phyloP scores from a whole-genome alignment of 225 moss, liverwort and hornwort species.

The Antitrichia curtipendula region DNA sequence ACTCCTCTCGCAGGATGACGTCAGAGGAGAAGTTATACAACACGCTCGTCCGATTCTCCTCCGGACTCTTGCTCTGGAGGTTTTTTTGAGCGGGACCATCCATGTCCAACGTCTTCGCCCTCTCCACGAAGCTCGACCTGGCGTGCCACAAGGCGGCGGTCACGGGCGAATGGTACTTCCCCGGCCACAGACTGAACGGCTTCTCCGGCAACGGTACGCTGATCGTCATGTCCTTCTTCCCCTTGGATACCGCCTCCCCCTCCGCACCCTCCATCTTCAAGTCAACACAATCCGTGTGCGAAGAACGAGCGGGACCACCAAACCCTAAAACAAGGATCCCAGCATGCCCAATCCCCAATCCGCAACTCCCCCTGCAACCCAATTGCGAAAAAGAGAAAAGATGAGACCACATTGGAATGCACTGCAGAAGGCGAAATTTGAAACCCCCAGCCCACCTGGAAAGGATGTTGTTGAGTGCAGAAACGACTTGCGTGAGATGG shows the following conservation, averaged over 20 bases:
- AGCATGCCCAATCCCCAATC: neutral
- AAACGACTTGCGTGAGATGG: neutral
- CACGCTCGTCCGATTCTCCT: constrained; percentile 78
- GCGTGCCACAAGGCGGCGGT: constrained; percentile 89
- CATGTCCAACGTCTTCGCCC: constrained; percentile 21
- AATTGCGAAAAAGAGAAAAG: neutral
- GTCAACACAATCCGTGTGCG: neutral
- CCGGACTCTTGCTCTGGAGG: constrained; percentile 43
- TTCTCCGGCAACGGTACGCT: constrained; percentile 11
- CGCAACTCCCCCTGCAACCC: neutral
- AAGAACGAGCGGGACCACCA: neutral
- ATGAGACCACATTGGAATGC: neutral
- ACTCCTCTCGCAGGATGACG: constrained; percentile 60
- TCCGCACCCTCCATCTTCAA: neutral
- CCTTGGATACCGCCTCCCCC: neutral
- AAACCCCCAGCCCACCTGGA: neutral
- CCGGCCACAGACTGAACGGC: constrained; percentile 84
- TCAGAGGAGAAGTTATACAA: constrained; percentile 54
- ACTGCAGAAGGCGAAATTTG: neutral
- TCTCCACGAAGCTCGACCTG: constrained; percentile 62
- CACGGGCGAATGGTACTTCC: constrained; percentile 90
- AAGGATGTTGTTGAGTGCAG: neutral
- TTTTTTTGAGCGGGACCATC: constrained; percentile 59
- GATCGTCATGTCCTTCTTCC: neutral
- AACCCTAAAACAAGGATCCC: neutral